These are phyloP conservation scores for Aspergillus baeticus DNA, from an alignment of 495 filamentous ascomycete species.

Conservation along the genomic window DNA sequence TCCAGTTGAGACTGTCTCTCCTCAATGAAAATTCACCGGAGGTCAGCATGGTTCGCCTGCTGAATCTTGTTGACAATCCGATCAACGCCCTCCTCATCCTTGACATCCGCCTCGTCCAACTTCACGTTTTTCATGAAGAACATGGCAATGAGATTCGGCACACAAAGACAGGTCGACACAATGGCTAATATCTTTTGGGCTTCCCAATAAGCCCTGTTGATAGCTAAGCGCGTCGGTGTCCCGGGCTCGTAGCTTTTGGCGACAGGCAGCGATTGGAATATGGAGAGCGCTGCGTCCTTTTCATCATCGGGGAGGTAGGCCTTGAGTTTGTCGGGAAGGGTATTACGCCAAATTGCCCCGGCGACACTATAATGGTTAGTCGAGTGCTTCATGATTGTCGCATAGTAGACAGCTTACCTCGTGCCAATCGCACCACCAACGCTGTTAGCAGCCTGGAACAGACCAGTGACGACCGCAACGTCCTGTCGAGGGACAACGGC, in stretches of 20 bases:
- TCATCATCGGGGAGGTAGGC: slow-evolving; percentile 16
- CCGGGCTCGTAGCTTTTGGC: slow-evolving; percentile 18
- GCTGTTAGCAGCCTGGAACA: slow-evolving; percentile 23
- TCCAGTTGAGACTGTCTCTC: no score
- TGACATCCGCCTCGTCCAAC: slow-evolving; percentile 9
- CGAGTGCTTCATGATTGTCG: no score
- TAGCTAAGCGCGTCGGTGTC: background rate
- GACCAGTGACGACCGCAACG: slow-evolving; percentile 19
- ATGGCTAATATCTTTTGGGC: slow-evolving; percentile 18
- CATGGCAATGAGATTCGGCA: slow-evolving; percentile 19
- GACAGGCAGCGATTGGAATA: slow-evolving; percentile 19
- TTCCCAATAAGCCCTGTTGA: slow-evolving; percentile 15
- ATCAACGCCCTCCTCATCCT: no score
- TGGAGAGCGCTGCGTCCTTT: slow-evolving; percentile 15
- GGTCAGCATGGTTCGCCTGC: no score
- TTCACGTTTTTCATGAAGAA: slow-evolving; percentile 19
- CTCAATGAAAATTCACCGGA: no score
- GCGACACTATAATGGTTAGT: slow-evolving; percentile 9
- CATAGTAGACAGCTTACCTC: background rate
- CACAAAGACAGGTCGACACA: slow-evolving; percentile 11
- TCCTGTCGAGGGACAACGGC: slow-evolving; percentile 18
- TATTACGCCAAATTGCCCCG: slow-evolving; percentile 24
- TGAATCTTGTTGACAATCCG: no score
- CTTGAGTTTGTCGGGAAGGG: slow-evolving; percentile 15
- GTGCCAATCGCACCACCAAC: slow-evolving; percentile 21